Evolutionary conservation across 345 rosid genomes (phyloP), one percentile per base, ranked within the genome.

Genomic region (Boechera retrofracta): DNA sequence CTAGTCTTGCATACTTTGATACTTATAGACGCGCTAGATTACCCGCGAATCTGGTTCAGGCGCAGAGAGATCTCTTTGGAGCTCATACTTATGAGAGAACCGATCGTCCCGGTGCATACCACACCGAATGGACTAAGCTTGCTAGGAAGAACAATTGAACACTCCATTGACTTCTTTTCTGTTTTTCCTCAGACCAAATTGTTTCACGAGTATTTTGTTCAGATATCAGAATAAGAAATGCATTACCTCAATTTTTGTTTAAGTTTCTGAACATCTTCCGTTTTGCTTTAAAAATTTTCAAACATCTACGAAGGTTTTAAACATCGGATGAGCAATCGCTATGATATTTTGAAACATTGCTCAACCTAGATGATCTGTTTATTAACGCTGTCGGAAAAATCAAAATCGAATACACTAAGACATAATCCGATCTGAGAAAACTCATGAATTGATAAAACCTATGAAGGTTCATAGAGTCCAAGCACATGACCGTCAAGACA

Each of bases 31-130:
- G 99, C 1, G 90, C 96, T 0, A 85, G 97, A 74, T 89, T 92
- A 16, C 96, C 98, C 0, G 98, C 96, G 0, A 95, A 95, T 56
- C 91, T 95, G 39, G 98, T 92, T 7, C 98, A 95, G 85, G 98
- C 99, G 10, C 99, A 92, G 86, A 88, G 99, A 83, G 99, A 95
- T 83, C 85, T 95, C 71, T 95, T 95, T 42, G 98, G 99, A 63
- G 99, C 98, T 0, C 98, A 95, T 76, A 95, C 99, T 10, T 95
- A 95, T 67, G 96, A 95, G 85, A 91, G 99, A 83, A 80, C 71
- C 3, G 99, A 95, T 83, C 89, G 89, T 35, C 80, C 98, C 0
- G 99, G 97, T 2, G 72, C 94, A 0, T 93, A 76, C 81, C 99
- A 95, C 54, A 89, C 98, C 0, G 98, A 95, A 62, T 95, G 98